phyloP scores from a whole-genome alignment of 2,329 filamentous ascomycete species.

The Sarocladium kiliense region DNA sequence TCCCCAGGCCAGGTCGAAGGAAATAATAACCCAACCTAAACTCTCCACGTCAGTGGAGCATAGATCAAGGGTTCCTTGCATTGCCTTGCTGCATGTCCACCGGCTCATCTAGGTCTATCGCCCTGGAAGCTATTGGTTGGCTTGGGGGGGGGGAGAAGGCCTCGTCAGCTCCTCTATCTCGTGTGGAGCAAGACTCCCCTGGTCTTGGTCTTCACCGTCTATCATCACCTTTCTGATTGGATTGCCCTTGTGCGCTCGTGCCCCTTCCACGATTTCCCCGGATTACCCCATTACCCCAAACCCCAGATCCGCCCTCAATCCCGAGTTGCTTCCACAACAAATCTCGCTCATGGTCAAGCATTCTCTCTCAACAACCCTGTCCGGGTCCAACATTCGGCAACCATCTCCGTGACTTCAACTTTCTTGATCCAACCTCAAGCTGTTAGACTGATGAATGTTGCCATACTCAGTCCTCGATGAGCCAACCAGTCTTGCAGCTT shows the following conservation, averaged over 20 bases:
- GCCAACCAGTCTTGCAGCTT: background rate
- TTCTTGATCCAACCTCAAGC: background rate
- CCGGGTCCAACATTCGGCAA: background rate
- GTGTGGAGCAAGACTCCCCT: background rate
- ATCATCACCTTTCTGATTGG: too few relatives aligned
- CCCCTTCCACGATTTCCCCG: background rate
- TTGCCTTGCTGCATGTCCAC: too few relatives aligned
- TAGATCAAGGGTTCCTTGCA: too few relatives aligned
- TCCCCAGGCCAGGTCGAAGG: background rate
- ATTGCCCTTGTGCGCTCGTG: too few relatives aligned
- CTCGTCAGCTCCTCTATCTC: background rate
- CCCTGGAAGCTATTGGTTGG: background rate
- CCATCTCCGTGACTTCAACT: background rate
- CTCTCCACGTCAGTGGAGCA: too few relatives aligned
- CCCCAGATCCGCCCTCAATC: constrained; percentile 1
- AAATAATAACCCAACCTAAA: too few relatives aligned
- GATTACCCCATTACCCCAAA: background rate
- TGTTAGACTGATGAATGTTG: background rate
- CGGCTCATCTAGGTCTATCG: background rate
- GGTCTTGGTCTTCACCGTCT: background rate
- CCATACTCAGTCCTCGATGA: background rate
- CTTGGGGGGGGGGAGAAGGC: background rate
- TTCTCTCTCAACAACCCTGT: background rate
- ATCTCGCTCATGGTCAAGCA: too few relatives aligned
- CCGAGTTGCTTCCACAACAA: background rate